Conservation (phyloP, 176 grass and related monocot species). For the Triticum monococcum region DNA sequence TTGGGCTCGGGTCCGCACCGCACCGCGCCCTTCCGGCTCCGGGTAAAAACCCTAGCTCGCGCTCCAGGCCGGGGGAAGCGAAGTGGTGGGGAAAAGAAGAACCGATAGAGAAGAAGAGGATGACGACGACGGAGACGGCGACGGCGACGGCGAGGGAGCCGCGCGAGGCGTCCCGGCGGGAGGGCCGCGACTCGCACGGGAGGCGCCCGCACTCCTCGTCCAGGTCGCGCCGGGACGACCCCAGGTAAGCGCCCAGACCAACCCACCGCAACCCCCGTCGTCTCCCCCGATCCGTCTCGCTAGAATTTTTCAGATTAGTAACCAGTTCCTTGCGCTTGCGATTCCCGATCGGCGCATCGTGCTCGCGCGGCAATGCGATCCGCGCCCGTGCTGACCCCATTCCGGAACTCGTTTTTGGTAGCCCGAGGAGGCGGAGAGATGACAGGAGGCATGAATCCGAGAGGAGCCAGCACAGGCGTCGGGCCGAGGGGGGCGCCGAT, state of each 20-base stretch:
- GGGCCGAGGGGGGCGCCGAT: conserved; percentile 1
- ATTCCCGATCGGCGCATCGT: neutral
- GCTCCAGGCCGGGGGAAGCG: neutral
- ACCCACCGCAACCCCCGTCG: neutral
- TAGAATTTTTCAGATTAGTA: neutral
- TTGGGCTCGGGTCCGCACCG: neutral
- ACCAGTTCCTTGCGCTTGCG: neutral
- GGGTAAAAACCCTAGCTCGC: conserved; percentile 36
- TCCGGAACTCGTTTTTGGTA: conserved; percentile 8
- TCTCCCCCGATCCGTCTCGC: neutral
- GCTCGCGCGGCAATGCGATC: neutral
- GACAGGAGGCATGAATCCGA: conserved; percentile 49
- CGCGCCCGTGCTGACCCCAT: neutral
- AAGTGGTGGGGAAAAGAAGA: neutral
- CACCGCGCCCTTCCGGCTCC: neutral
- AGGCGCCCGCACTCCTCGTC: conserved; percentile 44
- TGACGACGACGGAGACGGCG: conserved; percentile 18
- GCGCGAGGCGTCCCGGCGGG: conserved; percentile 42
- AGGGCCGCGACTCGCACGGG: conserved; percentile 45
- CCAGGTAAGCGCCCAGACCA: conserved; percentile 28
- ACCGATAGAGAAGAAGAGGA: conserved; percentile 11
- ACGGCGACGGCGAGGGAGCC: conserved; percentile 42
- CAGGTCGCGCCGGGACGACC: conserved; percentile 48
- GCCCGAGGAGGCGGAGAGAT: conserved; percentile 48
- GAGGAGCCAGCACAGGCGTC: conserved; percentile 36